Evolutionary conservation across 2,329 filamentous ascomycete genomes (phyloP).

Genomic region (Aspergillaceae sp.): DNA sequence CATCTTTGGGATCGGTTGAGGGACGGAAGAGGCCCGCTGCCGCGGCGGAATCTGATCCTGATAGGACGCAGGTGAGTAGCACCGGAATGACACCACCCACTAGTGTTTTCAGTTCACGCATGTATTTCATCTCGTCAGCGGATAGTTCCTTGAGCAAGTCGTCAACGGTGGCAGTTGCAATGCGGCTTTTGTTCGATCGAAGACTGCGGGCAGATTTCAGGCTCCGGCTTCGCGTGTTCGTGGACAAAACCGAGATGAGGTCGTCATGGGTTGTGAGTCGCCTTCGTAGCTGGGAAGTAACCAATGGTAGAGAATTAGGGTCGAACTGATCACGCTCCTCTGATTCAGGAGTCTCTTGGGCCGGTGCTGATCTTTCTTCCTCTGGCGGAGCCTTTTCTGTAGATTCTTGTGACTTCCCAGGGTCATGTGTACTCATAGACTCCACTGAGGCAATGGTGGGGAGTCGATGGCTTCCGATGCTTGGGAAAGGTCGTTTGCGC

Average conservation of each 20-base stretch:
- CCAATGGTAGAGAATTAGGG: slow-evolving; percentile 36
- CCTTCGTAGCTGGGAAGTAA: slow-evolving; percentile 52
- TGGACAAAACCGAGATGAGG: slow-evolving; percentile 81
- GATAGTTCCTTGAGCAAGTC: slow-evolving; percentile 73
- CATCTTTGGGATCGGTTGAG: slow-evolving; percentile 44
- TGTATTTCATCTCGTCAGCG: slow-evolving; percentile 79
- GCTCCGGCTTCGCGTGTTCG: slow-evolving; percentile 54
- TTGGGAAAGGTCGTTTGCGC: slow-evolving; percentile 42
- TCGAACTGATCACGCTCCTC: slow-evolving; percentile 41
- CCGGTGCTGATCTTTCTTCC: slow-evolving; percentile 5
- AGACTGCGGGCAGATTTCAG: slow-evolving; percentile 71
- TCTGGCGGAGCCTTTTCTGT: slow-evolving; percentile 20
- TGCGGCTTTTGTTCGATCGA: slow-evolving; percentile 59
- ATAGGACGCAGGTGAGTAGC: slow-evolving; percentile 73
- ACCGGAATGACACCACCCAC: slow-evolving; percentile 95
- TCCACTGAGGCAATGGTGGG: slow-evolving; percentile 54
- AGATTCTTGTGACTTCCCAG: slow-evolving; percentile 6
- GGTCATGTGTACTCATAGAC: slow-evolving; percentile 34
- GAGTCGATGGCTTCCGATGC: slow-evolving; percentile 44
- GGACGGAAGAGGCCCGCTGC: slow-evolving; percentile 60
- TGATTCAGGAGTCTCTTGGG: slow-evolving; percentile 20
- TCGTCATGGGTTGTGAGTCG: slow-evolving; percentile 87
- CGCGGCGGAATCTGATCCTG: slow-evolving; percentile 56
- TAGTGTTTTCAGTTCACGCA: slow-evolving; percentile 80
- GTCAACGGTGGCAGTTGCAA: slow-evolving; percentile 59